Percentiles rank a stretch among this genome's conserved stretches.
Evolutionary conservation across 2,329 filamentous ascomycete species (phyloP).

Genomic region (Trichoderma pleuroti): DNA sequence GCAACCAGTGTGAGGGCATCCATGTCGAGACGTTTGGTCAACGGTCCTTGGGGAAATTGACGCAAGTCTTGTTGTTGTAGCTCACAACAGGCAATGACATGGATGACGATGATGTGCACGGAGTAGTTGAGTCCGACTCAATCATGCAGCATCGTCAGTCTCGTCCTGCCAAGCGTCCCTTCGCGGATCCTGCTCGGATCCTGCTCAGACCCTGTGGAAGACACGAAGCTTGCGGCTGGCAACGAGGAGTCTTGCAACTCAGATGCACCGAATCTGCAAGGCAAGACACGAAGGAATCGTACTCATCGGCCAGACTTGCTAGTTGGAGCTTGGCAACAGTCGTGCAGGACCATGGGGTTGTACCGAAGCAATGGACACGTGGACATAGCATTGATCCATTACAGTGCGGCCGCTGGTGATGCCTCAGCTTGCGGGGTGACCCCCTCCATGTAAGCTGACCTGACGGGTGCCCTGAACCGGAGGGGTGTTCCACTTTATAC

Average conservation of each 20-base stretch:
- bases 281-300: background rate
- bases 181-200: background rate
- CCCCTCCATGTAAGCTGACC: no score
- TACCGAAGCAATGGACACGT: no score
- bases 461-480: no score
- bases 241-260: background rate
- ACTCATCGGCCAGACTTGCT: no score
- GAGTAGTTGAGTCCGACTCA: background rate
- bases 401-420: no score
- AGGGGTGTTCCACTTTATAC: no score
- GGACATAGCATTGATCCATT: no score
- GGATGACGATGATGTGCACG: background rate
- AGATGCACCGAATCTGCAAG: background rate
- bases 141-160: background rate
- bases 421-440: no score
- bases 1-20: background rate
- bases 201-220: background rate
- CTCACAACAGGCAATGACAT: background rate
- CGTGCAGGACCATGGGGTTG: no score
- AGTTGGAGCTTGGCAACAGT: no score
- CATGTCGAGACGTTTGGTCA: background rate
- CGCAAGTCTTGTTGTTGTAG: background rate
- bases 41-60: background rate
- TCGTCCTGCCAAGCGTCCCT: background rate
- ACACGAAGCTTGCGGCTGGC: background rate